These are phyloP conservation scores for Gnomoniopsis sp. DNA, from an alignment of 2,329 filamentous ascomycete genomes.

Conservation along the genomic window DNA sequence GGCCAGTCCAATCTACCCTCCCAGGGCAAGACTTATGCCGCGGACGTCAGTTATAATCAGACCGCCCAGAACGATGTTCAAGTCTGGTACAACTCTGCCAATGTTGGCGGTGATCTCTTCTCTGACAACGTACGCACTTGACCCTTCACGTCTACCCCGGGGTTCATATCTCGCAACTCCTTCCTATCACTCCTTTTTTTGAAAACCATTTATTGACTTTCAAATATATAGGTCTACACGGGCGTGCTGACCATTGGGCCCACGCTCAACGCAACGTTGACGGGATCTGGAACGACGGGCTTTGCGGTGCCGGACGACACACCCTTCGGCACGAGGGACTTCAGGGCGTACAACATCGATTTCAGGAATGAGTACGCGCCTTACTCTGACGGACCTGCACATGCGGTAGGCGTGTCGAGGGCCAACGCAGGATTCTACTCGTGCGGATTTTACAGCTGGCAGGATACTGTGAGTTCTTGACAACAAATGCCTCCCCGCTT, in stretches of 20 bases:
- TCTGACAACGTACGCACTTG: conserved; percentile 48
- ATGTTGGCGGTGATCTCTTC: conserved; percentile 36
- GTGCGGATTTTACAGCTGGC: conserved; percentile 63
- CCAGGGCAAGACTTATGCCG: conserved; percentile 29
- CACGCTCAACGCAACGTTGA: conserved; percentile 59
- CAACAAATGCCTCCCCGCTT: background rate
- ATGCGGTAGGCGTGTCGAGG: conserved; percentile 58
- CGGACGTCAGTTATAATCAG: conserved; percentile 40
- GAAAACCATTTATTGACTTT: too few relatives aligned
- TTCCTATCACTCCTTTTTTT: too few relatives aligned
- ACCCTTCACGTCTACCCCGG: too few relatives aligned
- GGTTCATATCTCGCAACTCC: too few relatives aligned
- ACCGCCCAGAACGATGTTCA: conserved; percentile 44
- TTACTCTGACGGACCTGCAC: conserved; percentile 48
- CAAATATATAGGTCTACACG: conserved; percentile 40
- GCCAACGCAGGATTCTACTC: conserved; percentile 67
- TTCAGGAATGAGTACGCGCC: conserved; percentile 58
- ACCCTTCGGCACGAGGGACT: conserved; percentile 60
- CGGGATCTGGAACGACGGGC: conserved; percentile 59
- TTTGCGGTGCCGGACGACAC: conserved; percentile 57
- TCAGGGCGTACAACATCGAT: conserved; percentile 65
- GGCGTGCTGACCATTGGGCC: conserved; percentile 61
- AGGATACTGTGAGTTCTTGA: conserved; percentile 54
- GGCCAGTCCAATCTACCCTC: conserved; percentile 49
- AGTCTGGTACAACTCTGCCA: conserved; percentile 56